Evolutionary conservation across 2,329 filamentous ascomycete species (phyloP), one percentile per base, ranked within the genome.

Genomic region (Pyrenochaeta sp.): DNA sequence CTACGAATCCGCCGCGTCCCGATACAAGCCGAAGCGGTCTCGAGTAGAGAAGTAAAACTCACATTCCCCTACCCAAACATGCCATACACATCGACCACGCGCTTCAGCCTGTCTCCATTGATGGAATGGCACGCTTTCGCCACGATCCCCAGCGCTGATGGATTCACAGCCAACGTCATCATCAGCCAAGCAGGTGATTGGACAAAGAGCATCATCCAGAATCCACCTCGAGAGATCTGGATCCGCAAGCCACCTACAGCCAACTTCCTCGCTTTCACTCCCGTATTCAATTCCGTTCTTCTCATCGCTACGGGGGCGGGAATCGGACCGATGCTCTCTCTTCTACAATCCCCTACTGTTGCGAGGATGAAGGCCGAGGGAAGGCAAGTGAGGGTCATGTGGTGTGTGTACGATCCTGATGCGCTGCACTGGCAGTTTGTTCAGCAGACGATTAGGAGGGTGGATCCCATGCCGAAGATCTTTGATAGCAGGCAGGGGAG

Each of bases 11-110:
- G 90, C 53, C 88, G 86, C 63, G 86, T 91, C 37, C 78, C 81
- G 12, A 88, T 94, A 54, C 79, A 83, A 22, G 80, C 88, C 7
- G 86, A 91, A 69, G 79, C 83, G 3, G 85, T 95, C 15, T 94
- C 91, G 0, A 74, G 83, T 36, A 91, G 93, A 76, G 91, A 91
- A 50, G 80, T 91, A 39, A 85, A 89, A 43, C 83, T 95, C 22
- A 86, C 90, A 71, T 75, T 72, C 48, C 66, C 68, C 3, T 64
- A 65, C 56, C n/a, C 51, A 5, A 22, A 58, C 46, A 68, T 68
- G 63, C 65, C 64, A 5, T 64, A 64, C 51, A 72, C 73, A 7
- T 69, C 67, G 13, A 68, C 69, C 3, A 36, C 54, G 6, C 65
- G 65, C 32, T 59, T 62, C 54, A 62, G 59, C 2, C 56, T 47